These are phyloP conservation scores for Cadophora malorum DNA, from an alignment of 2,329 filamentous ascomycete species.

Conservation along the genomic window DNA sequence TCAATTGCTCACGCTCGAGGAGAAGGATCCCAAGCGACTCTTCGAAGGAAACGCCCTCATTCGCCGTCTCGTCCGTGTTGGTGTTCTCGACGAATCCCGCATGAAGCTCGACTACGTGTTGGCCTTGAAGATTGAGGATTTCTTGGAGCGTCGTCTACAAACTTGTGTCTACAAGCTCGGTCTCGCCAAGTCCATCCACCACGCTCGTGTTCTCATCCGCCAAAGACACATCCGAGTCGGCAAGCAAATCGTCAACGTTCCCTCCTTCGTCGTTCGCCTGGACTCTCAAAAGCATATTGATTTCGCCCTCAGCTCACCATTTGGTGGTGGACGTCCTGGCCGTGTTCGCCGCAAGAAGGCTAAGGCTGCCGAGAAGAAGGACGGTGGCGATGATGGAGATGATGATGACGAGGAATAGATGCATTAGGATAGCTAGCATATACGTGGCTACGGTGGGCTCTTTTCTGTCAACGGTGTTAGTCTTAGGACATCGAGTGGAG, in stretches of 20 bases:
- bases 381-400: slow-evolving; percentile 82
- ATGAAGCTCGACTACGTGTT: slow-evolving; percentile 99
- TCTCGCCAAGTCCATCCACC: slow-evolving; percentile 99
- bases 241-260: slow-evolving; percentile 99
- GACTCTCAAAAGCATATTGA: slow-evolving; percentile 99
- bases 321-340: slow-evolving; percentile 94
- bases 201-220: slow-evolving; percentile 99
- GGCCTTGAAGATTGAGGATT: slow-evolving; percentile 98
- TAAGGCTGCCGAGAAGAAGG: slow-evolving; percentile 88
- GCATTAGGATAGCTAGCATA: slow-evolving; percentile 29
- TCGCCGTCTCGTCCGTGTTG: slow-evolving; percentile 98
- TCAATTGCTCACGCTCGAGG: slow-evolving; percentile 99
- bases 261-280: slow-evolving; percentile 98
- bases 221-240: slow-evolving; percentile 99
- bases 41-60: slow-evolving; percentile 99
- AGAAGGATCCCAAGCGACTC: slow-evolving; percentile 99
- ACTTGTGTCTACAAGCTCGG: slow-evolving; percentile 99
- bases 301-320: slow-evolving; percentile 96
- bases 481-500: slow-evolving; percentile 36
- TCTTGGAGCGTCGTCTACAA: slow-evolving; percentile 99
- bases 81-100: slow-evolving; percentile 99
- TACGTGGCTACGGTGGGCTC: slow-evolving; percentile 43
- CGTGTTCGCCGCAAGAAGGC: slow-evolving; percentile 99
- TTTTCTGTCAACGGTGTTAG: slow-evolving; percentile 30
- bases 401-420: slow-evolving; percentile 68